These are phyloP conservation scores for Parathielavia appendiculata DNA, from an alignment of 495 filamentous ascomycete genomes.

Conservation along the genomic window DNA sequence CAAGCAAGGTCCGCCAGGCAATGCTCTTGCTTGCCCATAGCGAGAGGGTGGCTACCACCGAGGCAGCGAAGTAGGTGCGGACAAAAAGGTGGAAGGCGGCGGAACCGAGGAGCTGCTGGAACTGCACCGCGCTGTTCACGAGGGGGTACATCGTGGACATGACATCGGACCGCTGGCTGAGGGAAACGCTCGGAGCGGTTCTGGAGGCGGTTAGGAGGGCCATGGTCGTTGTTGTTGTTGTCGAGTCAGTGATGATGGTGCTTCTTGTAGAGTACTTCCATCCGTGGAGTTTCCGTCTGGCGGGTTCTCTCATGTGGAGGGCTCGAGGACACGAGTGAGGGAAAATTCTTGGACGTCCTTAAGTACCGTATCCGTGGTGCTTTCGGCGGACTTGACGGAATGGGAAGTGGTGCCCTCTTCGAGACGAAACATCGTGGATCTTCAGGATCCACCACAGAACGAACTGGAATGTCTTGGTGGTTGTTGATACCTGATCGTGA, in stretches of 20 bases:
- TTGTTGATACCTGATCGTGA: constrained; percentile 13
- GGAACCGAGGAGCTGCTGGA: constrained; percentile 28
- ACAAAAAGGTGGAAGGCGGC: constrained; percentile 25
- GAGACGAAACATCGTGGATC: constrained; percentile 4
- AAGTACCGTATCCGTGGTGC: background rate
- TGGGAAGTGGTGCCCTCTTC: background rate
- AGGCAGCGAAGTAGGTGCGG: constrained; percentile 25
- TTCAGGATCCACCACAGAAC: constrained; percentile 8
- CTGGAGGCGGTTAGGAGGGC: constrained; percentile 33
- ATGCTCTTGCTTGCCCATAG: constrained; percentile 19
- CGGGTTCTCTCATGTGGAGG: background rate
- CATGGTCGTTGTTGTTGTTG: constrained; percentile 19
- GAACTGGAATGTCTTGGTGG: constrained; percentile 27
- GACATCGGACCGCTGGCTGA: constrained; percentile 21
- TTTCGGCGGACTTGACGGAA: background rate
- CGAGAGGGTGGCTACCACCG: constrained; percentile 18
- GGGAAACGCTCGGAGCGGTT: constrained; percentile 23
- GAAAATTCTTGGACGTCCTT: background rate
- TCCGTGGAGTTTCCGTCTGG: background rate
- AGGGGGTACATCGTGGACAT: constrained; percentile 24
- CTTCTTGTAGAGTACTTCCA: background rate
- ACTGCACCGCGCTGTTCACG: constrained; percentile 28
- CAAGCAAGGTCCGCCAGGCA: constrained; percentile 19
- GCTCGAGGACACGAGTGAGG: background rate
- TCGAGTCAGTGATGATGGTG: background rate